Conservation (phyloP, 768 basidiomycete species). For the Daedalea quercina region DNA sequence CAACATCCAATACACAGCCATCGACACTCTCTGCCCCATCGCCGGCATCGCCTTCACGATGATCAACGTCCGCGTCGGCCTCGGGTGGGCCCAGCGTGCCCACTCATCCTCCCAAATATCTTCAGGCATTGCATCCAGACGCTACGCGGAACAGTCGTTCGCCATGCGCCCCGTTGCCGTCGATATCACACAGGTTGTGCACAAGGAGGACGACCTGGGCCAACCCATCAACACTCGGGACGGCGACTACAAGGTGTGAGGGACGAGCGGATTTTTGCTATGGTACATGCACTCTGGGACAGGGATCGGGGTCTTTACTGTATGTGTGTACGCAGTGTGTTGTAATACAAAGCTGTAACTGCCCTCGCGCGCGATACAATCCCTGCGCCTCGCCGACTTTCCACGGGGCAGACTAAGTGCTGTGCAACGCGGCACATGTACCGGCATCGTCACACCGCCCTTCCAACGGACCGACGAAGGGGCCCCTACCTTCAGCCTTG, state of each 20-base stretch:
- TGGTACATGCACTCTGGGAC: too few species aligned
- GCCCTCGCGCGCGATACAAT: too few species aligned
- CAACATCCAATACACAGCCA: neutral
- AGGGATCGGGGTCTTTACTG: too few species aligned
- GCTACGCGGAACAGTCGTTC: neutral
- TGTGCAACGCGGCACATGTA: too few species aligned
- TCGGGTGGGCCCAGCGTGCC: neutral
- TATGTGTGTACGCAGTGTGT: too few species aligned
- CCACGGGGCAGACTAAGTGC: too few species aligned
- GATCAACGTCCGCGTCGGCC: constrained; percentile 10
- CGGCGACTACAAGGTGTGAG: neutral
- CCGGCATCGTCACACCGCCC: too few species aligned
- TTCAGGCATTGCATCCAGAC: neutral
- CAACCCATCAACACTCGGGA: neutral
- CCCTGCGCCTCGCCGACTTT: too few species aligned
- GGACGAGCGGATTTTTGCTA: too few species aligned
- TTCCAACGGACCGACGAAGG: constrained; percentile 22
- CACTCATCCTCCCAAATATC: neutral
- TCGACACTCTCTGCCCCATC: neutral
- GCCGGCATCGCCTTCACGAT: constrained; percentile 8
- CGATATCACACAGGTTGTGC: neutral
- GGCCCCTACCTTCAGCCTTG: constrained; percentile 57
- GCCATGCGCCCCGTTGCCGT: neutral
- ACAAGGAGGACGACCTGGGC: neutral
- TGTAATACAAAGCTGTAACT: too few species aligned